A percentile compares a stretch with the other conserved stretches of the same genome.
Evolutionary conservation across 495 filamentous ascomycete species (phyloP).

Genomic region (Aspergillus nanangensis): DNA sequence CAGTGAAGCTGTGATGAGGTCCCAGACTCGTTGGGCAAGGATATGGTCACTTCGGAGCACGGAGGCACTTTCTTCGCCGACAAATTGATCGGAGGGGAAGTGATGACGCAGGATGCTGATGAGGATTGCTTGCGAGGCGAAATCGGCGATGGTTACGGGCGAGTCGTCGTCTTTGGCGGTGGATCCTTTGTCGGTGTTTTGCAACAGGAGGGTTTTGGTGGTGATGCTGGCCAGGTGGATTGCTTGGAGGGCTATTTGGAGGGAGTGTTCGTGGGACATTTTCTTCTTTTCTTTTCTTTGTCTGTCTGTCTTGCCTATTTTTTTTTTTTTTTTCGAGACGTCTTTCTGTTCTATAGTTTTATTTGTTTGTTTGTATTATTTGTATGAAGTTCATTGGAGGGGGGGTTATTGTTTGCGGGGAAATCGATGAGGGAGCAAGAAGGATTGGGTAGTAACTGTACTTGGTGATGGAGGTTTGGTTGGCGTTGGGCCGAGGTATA

Average conservation of each 20-base stretch:
- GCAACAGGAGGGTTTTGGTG: constrained; percentile 27
- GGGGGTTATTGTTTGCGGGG: too few relatives aligned
- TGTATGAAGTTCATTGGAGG: too few relatives aligned
- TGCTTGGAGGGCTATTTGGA: constrained; percentile 33
- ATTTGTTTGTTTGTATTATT: too few relatives aligned
- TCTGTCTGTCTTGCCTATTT: too few relatives aligned
- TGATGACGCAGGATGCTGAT: constrained; percentile 33
- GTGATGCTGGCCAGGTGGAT: constrained; percentile 35
- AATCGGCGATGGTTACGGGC: constrained; percentile 54
- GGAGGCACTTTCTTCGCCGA: constrained; percentile 46
- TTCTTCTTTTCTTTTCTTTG: background rate
- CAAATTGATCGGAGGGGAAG: constrained; percentile 44
- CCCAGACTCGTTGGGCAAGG: constrained; percentile 35
- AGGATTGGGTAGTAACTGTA: too few relatives aligned
- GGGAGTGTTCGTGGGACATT: constrained; percentile 20
- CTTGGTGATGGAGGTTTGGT: too few relatives aligned
- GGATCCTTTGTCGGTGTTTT: constrained; percentile 15
- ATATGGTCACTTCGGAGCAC: constrained; percentile 33
- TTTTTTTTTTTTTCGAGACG: too few relatives aligned
- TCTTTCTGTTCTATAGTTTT: too few relatives aligned
- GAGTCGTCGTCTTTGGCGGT: constrained; percentile 44
- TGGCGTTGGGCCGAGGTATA: too few relatives aligned
- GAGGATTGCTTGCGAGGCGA: constrained; percentile 51
- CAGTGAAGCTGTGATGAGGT: constrained; percentile 18
- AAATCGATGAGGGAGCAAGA: too few relatives aligned